Conservation (phyloP, 768 basidiomycete species). For the Dioszegia aurantiaca region DNA sequence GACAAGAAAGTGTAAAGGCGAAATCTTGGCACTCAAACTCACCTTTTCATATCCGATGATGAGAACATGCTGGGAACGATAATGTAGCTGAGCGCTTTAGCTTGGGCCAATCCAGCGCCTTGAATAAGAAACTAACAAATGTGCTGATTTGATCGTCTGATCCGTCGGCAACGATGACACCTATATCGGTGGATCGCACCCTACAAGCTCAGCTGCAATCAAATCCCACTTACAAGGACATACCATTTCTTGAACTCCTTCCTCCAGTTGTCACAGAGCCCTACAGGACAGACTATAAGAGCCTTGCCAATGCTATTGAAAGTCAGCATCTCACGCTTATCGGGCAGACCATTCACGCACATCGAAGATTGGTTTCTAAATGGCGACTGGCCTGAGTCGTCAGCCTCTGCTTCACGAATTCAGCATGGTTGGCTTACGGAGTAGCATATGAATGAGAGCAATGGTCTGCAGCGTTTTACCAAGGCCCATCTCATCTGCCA, state of each 20-base stretch:
- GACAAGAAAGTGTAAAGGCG: too few species aligned
- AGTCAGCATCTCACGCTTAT: constrained; percentile 11
- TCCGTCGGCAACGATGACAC: constrained; percentile 64
- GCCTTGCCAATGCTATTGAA: constrained; percentile 67
- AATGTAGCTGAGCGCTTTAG: constrained; percentile 28
- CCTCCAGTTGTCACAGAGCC: constrained; percentile 90
- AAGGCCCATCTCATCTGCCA: constrained; percentile 97
- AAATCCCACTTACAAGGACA: constrained; percentile 53
- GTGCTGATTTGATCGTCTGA: constrained; percentile 59
- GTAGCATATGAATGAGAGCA: constrained; percentile 82
- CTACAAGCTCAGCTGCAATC: constrained; percentile 25
- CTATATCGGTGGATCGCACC: constrained; percentile 56
- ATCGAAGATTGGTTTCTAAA: constrained; percentile 26
- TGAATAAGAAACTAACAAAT: constrained; percentile 69
- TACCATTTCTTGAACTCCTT: constrained; percentile 94
- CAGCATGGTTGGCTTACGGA: constrained; percentile 62
- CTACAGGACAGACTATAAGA: constrained; percentile 90
- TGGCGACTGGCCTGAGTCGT: constrained; percentile 37
- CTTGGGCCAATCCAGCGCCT: neutral
- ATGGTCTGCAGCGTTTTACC: constrained; percentile 94
- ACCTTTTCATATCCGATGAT: constrained; percentile 90
- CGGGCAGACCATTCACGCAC: constrained; percentile 21
- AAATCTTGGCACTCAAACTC: too few species aligned
- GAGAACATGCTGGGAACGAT: constrained; percentile 61
- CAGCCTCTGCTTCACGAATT: neutral